Base-by-base conservation (phyloP, 345 rosid genomes). In the Anastatica hierochuntica region DNA sequence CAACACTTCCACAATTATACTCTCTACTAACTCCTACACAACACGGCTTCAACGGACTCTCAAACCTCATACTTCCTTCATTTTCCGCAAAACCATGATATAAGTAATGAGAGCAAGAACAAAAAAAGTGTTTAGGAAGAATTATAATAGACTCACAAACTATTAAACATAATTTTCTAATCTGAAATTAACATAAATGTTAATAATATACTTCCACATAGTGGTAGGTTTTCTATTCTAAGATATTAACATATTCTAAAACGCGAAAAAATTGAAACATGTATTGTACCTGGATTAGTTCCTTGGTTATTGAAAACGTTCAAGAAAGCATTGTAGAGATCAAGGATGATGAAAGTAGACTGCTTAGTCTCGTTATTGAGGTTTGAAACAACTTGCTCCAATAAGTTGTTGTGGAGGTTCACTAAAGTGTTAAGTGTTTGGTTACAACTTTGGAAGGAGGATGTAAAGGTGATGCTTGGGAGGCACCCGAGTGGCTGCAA, bases 401-500 rank as follows among this genome's bases (percentile, higher is more conserved):
- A 18, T 19, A 77, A 63, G 27, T 1, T 49, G 75, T 84, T 82
- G 77, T 87, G 98, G 49, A 77, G 60, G 8, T 27, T 10, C 7
- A 69, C 82, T 0, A 81, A 73, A 0, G 26, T 17, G 65, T 84
- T 80, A 12, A 38, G 34, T 2, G 73, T 61, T 15, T 17, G 74
- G 20, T 79, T 74, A 76, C 96, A 87, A 23, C 68, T 66, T 13
- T 52, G 65, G 61, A 73, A 90, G 0, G 81, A 67, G 29, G 70
- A 49, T 0, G 12, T 14, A 2, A 15, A 2, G 2, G 96, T 78
- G 39, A 30, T 41, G 0, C 1, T 14, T 0, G 98, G 98, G 40
- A 90, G 84, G 51, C 98, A 90, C 0, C 98, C 98, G 13, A 80
- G 55, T 0, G 98, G 98, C 5, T 68, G 82, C 3, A 90, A 49